phyloP scores from a whole-genome alignment of 176 grass and related monocot species.

The Oryza longistaminata region DNA sequence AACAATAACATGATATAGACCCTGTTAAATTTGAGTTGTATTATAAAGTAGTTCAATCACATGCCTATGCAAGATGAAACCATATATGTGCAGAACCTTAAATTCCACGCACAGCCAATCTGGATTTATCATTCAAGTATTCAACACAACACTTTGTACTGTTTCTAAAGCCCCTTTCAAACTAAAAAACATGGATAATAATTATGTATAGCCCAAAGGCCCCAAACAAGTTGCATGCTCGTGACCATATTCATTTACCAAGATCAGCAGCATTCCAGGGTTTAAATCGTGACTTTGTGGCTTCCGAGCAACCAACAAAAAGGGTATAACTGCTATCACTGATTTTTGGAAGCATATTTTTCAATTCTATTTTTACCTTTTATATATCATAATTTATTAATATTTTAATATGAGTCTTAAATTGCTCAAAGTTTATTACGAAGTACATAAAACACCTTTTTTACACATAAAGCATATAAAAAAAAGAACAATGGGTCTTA shows the following conservation, averaged over 20 bases:
- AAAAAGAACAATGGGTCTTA: background rate
- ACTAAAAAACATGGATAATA: slow-evolving; percentile 2
- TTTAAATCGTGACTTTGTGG: background rate
- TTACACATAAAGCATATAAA: background rate
- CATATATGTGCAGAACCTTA: background rate
- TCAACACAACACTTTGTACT: background rate
- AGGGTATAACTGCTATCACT: background rate
- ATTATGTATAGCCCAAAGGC: background rate
- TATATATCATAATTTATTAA: background rate
- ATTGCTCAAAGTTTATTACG: background rate
- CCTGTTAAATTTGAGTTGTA: slow-evolving; percentile 2
- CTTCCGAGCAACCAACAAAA: background rate
- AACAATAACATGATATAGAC: background rate
- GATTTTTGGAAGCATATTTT: background rate
- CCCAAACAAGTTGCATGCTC: background rate
- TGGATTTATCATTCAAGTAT: background rate
- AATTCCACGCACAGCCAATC: background rate
- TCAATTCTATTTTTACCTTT: background rate
- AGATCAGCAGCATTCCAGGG: background rate
- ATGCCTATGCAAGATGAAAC: background rate
- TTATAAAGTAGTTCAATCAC: background rate
- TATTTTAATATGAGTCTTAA: background rate
- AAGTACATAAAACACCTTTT: background rate
- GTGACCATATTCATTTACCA: slow-evolving; percentile 7
- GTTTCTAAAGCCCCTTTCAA: background rate